Base-by-base conservation (phyloP, 1,284 basidiomycete species). In the Caloboletus firmus region DNA sequence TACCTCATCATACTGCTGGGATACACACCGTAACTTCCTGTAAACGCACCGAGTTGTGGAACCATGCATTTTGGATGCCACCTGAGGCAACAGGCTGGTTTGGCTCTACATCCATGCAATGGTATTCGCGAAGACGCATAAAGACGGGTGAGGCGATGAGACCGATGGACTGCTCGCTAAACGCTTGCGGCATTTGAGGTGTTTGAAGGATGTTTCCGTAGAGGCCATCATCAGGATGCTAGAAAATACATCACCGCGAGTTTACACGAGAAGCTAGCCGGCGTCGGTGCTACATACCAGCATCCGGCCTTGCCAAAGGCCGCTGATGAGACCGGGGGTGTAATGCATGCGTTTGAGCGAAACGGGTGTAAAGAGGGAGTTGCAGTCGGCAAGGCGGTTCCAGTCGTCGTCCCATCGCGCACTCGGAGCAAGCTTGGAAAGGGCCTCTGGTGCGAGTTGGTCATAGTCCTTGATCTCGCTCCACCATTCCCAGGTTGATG, bases 261-360 rank as follows among this genome's bases (percentile, higher is more conserved):
- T 52, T 50, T 6, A 67, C 18, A 28, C 60, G 15, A 61, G 2
- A 2, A 32, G 8, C 0, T 6, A 10, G 2, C n/a, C 0, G 31
- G n/a, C 9, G 18, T 17, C 9, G 11, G 49, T 9, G 37, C 5
- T 7, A 72, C 81, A 52, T 50, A 85, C 82, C 42, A 83, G 66
- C 72, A 84, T 76, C 12, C 80, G 71, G 7, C 85, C 85, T 44
- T 77, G 74, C 81, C 84, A 87, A 18, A 83, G 71, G 1, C 85
- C 84, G 28, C 67, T 67, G 51, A 86, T 64, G 8, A 71, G 66
- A 5, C 83, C 82, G 3, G 75, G 77, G 5, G 74, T 75, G 63
- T 82, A 85, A 15, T 79, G 74, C 4, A 66, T 65, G 22, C 79
- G 76, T 46, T 76, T 76, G 44, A 75, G 60, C 9, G 73, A 75